Conservation (phyloP, 2,329 filamentous ascomycete species). For the Colletotrichum higginsianum region DNA sequence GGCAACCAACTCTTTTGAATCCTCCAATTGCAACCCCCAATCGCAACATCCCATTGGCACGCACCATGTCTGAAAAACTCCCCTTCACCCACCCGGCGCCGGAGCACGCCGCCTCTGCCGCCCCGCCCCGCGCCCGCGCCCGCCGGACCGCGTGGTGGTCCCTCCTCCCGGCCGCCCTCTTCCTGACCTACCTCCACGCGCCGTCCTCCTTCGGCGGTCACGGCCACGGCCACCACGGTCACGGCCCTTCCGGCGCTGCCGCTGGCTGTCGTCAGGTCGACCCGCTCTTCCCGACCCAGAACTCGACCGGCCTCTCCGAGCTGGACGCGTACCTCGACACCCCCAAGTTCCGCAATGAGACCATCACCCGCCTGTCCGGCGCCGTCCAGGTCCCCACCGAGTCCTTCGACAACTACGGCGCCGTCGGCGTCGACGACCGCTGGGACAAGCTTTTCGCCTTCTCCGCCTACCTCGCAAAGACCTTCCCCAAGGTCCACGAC, state of each 20-base stretch:
- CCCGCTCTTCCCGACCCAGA: slow-evolving; percentile 49
- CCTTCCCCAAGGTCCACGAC: slow-evolving; percentile 67
- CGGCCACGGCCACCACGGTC: not conserved
- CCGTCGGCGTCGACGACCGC: slow-evolving; percentile 67
- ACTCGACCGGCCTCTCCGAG: slow-evolving; percentile 47
- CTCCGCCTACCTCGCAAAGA: slow-evolving; percentile 62
- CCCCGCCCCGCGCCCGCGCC: slow-evolving; percentile 9
- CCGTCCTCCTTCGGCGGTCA: slow-evolving; percentile 18
- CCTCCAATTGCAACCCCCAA: not conserved
- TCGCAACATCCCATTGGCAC: not conserved
- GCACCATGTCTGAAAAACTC: slow-evolving; percentile 37
- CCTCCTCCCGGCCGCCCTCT: slow-evolving; percentile 35
- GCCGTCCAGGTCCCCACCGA: slow-evolving; percentile 69
- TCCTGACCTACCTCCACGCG: slow-evolving; percentile 35
- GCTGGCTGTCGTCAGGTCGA: slow-evolving; percentile 52
- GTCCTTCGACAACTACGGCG: slow-evolving; percentile 69
- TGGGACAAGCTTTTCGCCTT: slow-evolving; percentile 73
- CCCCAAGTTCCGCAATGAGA: slow-evolving; percentile 51
- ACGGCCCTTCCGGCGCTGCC: slow-evolving; percentile 4
- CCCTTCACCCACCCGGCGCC: slow-evolving; percentile 29
- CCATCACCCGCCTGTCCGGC: slow-evolving; percentile 55
- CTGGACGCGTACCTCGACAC: slow-evolving; percentile 53
- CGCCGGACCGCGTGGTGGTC: slow-evolving; percentile 38
- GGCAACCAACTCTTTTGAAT: too few relatives aligned
- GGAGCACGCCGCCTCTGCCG: not conserved